Evolutionary conservation across 345 rosid species (phyloP), one percentile per base, ranked within the genome.

Genomic region (Cardamine chenopodiifolia): DNA sequence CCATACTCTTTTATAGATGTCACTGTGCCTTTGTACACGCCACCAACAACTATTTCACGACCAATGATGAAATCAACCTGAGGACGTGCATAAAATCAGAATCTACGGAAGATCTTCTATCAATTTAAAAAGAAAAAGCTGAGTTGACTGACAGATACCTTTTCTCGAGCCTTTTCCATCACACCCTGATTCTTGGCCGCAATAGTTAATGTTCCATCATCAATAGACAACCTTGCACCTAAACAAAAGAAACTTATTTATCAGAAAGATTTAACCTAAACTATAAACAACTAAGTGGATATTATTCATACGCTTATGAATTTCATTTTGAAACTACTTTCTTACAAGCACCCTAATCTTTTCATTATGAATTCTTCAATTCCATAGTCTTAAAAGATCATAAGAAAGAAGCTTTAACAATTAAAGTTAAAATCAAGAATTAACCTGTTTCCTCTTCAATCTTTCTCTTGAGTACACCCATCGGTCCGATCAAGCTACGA

Each of bases 391-490:
- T 34, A 12, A 17, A 8, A 57, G 42, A 71, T 18, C 34, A 74
- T 26, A 56, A 18, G 52, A 66, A 58, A 49, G 42, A 68, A 69
- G 65, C 37, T 22, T 17, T 64, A 14, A 54, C 14, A 3, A 42
- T 17, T 32, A 5, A 67, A 15, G 39, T 54, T 10, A 0, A 45
- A 40, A 62, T 71, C 44, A 75, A 55, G 17, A 64, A 34, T 71
- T 56, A 28, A 90, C 97, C 99, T 85, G 97, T 95, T 84, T 95
- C 96, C 78, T 88, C 95, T 83, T 95, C 96, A 80, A 92, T 82
- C 74, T 90, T 87, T 85, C 88, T 86, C 84, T 89, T 95, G 23
- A 84, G 81, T 58, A 80, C 85, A 64, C 93, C 97, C 59, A 88
- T 84, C 44, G 99, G 99, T 65, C 97, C 99, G 68, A 92, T 83